These are phyloP conservation scores for Cymbopogon flexuosus DNA, from an alignment of 202 grass and related monocot species.

Conservation along the genomic window DNA sequence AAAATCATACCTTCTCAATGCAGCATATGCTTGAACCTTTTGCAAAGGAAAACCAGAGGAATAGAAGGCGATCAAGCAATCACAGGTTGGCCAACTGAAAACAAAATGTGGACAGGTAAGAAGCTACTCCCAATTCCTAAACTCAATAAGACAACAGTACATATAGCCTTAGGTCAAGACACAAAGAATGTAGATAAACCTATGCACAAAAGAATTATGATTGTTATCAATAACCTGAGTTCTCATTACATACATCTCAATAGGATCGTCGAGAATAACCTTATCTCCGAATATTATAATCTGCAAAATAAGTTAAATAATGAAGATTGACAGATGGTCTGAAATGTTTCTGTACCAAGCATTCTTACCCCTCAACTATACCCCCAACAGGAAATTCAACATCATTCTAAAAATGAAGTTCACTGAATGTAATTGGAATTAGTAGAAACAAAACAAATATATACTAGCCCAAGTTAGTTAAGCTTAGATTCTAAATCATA, in stretches of 20 bases:
- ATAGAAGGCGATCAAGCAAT: slow-evolving; percentile 97
- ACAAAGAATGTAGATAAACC: slow-evolving; percentile 27
- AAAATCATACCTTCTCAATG: slow-evolving; percentile 61
- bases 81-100: slow-evolving; percentile 96
- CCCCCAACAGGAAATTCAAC: neutral
- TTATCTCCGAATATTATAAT: slow-evolving; percentile 93
- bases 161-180: slow-evolving; percentile 11
- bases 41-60: slow-evolving; percentile 88
- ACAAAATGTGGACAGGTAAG: slow-evolving; percentile 27
- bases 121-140: neutral
- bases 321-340: slow-evolving; percentile 26
- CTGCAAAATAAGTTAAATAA: slow-evolving; percentile 46
- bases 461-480: neutral
- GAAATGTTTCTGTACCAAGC: slow-evolving; percentile 22
- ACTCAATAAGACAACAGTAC: neutral
- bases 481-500: neutral
- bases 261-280: slow-evolving; percentile 86
- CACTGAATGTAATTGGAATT: neutral
- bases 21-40: slow-evolving; percentile 84
- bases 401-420: slow-evolving; percentile 22
- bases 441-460: neutral
- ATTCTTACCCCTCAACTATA: neutral
- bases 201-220: slow-evolving; percentile 31
- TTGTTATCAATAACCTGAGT: slow-evolving; percentile 57
- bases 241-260: slow-evolving; percentile 87